These are phyloP conservation scores for Boletus rufocinnamomeus DNA, from an alignment of 768 basidiomycete genomes.

Conservation along the genomic window DNA sequence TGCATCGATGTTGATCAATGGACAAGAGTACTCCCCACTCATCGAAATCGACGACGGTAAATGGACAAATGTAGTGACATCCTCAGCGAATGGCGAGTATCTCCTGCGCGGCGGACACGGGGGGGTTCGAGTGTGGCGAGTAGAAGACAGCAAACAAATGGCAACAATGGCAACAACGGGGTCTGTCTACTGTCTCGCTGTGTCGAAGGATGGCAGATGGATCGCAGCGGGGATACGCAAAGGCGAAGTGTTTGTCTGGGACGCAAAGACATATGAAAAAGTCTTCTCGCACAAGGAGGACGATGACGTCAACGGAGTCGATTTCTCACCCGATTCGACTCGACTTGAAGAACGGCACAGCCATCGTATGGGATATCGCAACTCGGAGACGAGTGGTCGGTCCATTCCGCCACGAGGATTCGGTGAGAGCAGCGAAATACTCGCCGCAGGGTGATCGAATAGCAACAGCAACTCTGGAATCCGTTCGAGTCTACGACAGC, in stretches of 20 bases:
- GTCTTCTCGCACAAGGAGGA: background rate
- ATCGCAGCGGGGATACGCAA: background rate
- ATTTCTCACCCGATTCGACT: background rate
- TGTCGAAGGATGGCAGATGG: background rate
- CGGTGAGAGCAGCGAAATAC: background rate
- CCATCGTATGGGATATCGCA: too few species aligned
- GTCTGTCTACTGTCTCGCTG: background rate
- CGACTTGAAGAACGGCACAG: too few species aligned
- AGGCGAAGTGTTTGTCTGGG: background rate
- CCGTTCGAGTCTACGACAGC: background rate
- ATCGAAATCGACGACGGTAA: too few species aligned
- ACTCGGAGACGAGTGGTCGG: background rate
- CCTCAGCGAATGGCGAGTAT: too few species aligned
- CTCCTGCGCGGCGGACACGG: too few species aligned
- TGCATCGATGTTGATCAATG: too few species aligned
- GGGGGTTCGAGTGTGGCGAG: too few species aligned
- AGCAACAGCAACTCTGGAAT: background rate
- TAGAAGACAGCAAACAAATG: too few species aligned
- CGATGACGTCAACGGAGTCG: too few species aligned
- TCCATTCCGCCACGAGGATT: background rate
- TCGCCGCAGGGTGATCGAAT: background rate
- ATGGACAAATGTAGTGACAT: too few species aligned
- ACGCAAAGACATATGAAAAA: background rate
- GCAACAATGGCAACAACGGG: too few species aligned
- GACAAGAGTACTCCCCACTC: too few species aligned